Conservation (phyloP, 106 monocot genomes). For the Hemerocallis citrina region DNA sequence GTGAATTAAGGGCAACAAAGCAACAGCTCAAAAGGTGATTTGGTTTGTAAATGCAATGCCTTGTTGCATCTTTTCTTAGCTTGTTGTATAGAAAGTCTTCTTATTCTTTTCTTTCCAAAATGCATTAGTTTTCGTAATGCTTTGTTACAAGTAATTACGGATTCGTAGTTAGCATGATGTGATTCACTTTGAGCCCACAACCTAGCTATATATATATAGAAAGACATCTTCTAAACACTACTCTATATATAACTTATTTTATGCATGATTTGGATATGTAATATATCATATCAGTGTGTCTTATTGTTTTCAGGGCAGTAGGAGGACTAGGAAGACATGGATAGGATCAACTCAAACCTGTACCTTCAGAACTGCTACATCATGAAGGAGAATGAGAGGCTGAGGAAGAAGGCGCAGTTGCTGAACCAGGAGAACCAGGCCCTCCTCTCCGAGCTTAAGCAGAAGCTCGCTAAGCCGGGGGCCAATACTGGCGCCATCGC, state of each 20-base stretch:
- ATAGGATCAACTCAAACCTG: conserved; percentile 73
- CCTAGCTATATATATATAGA: background rate
- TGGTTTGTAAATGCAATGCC: background rate
- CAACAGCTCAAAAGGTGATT: background rate
- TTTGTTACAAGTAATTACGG: background rate
- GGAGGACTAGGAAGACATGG: conserved; percentile 27
- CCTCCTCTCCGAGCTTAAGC: conserved; percentile 8
- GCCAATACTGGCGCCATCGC: too few species aligned
- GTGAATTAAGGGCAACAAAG: too few species aligned
- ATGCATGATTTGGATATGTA: background rate
- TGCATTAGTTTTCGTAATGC: too few species aligned
- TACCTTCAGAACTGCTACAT: conserved; percentile 25
- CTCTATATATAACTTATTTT: background rate
- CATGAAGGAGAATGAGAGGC: conserved; percentile 31
- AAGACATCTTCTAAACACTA: background rate
- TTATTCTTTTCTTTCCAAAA: too few species aligned
- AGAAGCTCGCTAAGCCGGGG: too few species aligned
- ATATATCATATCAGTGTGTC: background rate
- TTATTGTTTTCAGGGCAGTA: background rate
- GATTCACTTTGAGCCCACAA: background rate
- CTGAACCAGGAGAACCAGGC: conserved; percentile 51
- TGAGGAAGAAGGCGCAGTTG: too few species aligned
- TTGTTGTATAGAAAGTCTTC: background rate
- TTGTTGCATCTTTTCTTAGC: background rate
- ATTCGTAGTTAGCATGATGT: background rate